phyloP scores from a whole-genome alignment of 148 eudicot genomes.

The Suaeda aralocaspica region DNA sequence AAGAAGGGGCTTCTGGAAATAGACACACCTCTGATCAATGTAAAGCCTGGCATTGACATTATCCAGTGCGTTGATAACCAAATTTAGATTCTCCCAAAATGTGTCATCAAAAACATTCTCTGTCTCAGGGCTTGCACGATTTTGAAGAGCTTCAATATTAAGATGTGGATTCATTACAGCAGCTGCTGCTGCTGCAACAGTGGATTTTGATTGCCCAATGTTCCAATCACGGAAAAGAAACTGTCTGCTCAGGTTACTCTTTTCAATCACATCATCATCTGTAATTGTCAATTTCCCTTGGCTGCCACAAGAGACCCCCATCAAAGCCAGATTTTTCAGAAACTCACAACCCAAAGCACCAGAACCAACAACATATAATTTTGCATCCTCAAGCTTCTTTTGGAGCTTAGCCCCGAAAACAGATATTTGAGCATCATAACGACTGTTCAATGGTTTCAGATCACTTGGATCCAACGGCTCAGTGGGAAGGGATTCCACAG shows the following conservation, averaged over 20 bases:
- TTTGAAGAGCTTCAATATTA: slow-evolving; percentile 65
- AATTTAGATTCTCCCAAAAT: slow-evolving; percentile 63
- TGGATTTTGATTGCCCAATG: slow-evolving; percentile 75
- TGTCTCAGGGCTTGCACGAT: slow-evolving; percentile 68
- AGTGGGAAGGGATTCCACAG: slow-evolving; percentile 71
- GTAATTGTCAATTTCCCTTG: slow-evolving; percentile 65
- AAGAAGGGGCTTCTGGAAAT: slow-evolving; percentile 69
- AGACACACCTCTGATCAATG: slow-evolving; percentile 66
- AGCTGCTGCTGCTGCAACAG: slow-evolving; percentile 75
- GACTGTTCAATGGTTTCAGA: slow-evolving; percentile 58
- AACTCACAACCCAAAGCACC: slow-evolving; percentile 81
- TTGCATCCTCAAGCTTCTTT: slow-evolving; percentile 60
- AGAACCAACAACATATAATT: slow-evolving; percentile 64
- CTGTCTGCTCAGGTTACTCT: slow-evolving; percentile 77
- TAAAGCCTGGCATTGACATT: slow-evolving; percentile 76
- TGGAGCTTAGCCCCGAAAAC: slow-evolving; percentile 74
- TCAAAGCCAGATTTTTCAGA: slow-evolving; percentile 65
- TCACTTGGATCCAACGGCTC: slow-evolving; percentile 55
- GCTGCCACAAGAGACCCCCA: slow-evolving; percentile 69
- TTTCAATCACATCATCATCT: slow-evolving; percentile 79
- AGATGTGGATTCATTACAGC: slow-evolving; percentile 48
- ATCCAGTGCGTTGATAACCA: slow-evolving; percentile 69
- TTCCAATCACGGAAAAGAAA: slow-evolving; percentile 83
- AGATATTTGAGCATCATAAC: slow-evolving; percentile 78
- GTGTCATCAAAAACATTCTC: slow-evolving; percentile 70